These are phyloP conservation scores for Fraxinus floribunda DNA, from an alignment of 305 asterid genomes.

Conservation along the genomic window DNA sequence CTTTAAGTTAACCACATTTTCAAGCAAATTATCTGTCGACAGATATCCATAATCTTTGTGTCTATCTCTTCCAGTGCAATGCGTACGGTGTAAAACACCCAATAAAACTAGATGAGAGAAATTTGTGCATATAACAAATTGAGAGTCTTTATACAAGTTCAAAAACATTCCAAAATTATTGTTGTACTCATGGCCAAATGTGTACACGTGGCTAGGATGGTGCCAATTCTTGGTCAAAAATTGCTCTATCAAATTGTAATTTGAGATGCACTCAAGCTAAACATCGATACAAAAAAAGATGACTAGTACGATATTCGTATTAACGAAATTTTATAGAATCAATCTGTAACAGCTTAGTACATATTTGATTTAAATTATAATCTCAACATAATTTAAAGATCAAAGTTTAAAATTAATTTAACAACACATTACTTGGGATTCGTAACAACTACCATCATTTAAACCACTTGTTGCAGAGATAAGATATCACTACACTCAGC, in stretches of 20 bases:
- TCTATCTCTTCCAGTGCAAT: constrained; percentile 7
- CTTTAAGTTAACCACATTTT: constrained; percentile 45
- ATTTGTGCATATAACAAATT: neutral
- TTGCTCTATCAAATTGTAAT: neutral
- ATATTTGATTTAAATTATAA: neutral
- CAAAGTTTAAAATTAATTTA: neutral
- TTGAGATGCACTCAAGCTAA: neutral
- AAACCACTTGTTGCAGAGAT: neutral
- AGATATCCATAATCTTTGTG: neutral
- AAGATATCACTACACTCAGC: neutral
- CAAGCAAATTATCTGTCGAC: constrained; percentile 61
- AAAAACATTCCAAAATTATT: neutral
- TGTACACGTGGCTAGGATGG: neutral
- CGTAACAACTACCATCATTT: neutral
- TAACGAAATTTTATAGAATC: neutral
- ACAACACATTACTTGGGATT: neutral
- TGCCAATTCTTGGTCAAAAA: neutral
- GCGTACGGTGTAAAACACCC: constrained; percentile 1
- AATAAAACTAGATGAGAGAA: neutral
- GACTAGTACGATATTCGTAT: neutral
- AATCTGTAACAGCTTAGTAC: neutral
- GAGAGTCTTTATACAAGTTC: neutral
- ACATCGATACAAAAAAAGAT: neutral
- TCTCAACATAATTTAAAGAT: neutral
- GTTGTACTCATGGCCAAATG: neutral